Evolutionary conservation across 495 filamentous ascomycete species (phyloP).

Genomic region (Podospora tetraspora): DNA sequence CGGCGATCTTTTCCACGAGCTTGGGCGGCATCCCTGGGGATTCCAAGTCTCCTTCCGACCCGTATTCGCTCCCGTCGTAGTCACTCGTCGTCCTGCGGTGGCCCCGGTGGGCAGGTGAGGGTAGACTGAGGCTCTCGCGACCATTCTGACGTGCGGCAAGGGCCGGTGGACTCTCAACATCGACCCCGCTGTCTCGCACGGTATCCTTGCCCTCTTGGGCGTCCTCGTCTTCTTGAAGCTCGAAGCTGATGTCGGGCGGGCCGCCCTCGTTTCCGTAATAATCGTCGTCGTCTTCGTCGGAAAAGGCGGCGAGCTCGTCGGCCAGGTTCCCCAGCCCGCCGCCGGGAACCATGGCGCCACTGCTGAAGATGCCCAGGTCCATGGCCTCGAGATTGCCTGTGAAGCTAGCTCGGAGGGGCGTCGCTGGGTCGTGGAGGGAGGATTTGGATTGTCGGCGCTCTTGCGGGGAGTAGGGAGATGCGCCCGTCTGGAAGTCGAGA

Average conservation of each 20-base stretch:
- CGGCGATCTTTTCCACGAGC: conserved; percentile 69
- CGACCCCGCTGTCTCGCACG: conserved; percentile 41
- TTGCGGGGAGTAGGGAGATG: conserved; percentile 38
- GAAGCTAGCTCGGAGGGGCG: conserved; percentile 51
- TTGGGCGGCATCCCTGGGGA: conserved; percentile 63
- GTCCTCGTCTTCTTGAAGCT: conserved; percentile 13
- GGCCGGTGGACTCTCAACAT: conserved; percentile 35
- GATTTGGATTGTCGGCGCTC: conserved; percentile 51
- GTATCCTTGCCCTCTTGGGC: conserved; percentile 11
- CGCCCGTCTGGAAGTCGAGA: conserved; percentile 49
- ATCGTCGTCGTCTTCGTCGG: conserved; percentile 54
- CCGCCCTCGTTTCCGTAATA: conserved; percentile 50
- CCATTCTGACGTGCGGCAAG: conserved; percentile 3
- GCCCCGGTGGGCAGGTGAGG: conserved; percentile 34
- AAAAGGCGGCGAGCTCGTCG: conserved; percentile 65
- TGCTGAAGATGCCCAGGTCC: conserved; percentile 47
- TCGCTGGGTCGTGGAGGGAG: conserved; percentile 58
- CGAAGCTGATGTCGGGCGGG: conserved; percentile 29
- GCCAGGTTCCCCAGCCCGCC: conserved; percentile 78
- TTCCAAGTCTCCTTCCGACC: conserved; percentile 68
- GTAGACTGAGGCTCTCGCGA: conserved; percentile 35
- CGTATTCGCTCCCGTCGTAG: conserved; percentile 59
- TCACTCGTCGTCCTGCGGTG: conserved; percentile 46
- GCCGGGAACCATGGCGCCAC: conserved; percentile 31
- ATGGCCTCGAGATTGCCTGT: conserved; percentile 39